These are phyloP conservation scores for Nakazawaea molendinolei DNA, from an alignment of 805 yeast species.

Conservation along the genomic window DNA sequence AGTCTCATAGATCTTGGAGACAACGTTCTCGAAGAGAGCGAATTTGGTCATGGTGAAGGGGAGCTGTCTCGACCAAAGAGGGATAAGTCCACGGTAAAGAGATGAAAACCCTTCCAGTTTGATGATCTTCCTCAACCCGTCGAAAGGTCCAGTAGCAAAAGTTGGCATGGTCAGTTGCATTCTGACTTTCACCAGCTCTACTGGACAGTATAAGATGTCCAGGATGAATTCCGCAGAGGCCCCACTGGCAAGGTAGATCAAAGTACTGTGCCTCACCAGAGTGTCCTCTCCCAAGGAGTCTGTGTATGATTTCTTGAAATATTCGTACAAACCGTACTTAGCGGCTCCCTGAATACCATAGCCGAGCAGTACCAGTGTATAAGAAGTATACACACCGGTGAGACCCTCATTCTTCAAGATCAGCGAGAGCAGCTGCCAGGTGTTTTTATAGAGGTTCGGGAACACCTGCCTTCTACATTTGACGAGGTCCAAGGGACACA, in stretches of 20 bases:
- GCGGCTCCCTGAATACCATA: slow-evolving; percentile 12
- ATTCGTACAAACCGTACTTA: slow-evolving; percentile 12
- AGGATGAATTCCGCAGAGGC: slow-evolving; percentile 97
- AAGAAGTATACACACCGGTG: slow-evolving; percentile 19
- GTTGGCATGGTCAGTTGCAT: slow-evolving; percentile 82
- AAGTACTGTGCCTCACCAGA: slow-evolving; percentile 34
- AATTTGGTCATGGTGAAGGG: slow-evolving; percentile 13
- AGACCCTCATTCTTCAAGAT: slow-evolving; percentile 36
- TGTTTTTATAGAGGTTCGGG: slow-evolving; percentile 31
- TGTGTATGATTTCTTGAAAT: slow-evolving; percentile 7
- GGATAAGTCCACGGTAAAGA: slow-evolving; percentile 77
- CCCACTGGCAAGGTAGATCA: slow-evolving; percentile 63
- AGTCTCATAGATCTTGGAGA: slow-evolving; percentile 7
- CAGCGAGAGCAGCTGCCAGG: slow-evolving; percentile 33
- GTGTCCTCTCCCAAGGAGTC: slow-evolving; percentile 45
- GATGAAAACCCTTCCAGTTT: slow-evolving; percentile 91
- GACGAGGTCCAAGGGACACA: slow-evolving; percentile 11
- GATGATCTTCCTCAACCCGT: slow-evolving; percentile 75
- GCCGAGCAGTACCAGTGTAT: slow-evolving; percentile 11
- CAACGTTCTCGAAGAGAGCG: slow-evolving; percentile 12
- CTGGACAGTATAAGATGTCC: slow-evolving; percentile 86
- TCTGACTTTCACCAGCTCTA: slow-evolving; percentile 91
- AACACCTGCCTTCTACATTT: slow-evolving; percentile 13
- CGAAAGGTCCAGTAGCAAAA: slow-evolving; percentile 85
- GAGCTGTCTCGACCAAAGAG: slow-evolving; percentile 13